These are phyloP conservation scores for Sclerotinia minor DNA, from an alignment of 2,329 filamentous ascomycete genomes.

Conservation along the genomic window DNA sequence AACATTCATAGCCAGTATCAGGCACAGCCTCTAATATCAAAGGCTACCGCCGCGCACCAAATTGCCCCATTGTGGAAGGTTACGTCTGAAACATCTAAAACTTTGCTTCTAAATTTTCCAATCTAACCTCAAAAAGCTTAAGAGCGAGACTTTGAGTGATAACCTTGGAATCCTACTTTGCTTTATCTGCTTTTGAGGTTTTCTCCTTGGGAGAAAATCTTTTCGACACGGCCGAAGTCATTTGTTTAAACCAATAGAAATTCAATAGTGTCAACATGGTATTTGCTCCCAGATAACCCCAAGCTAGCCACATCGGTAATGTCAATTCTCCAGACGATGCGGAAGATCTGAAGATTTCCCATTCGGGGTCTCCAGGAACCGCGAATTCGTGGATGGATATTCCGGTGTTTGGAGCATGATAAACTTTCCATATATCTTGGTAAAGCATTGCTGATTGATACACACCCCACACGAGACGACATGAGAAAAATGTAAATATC, in stretches of 20 bases:
- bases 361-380: slow-evolving; percentile 35
- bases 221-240: slow-evolving; percentile 50
- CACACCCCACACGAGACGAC: slow-evolving; percentile 75
- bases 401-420: slow-evolving; percentile 10
- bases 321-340: slow-evolving; percentile 48
- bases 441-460: slow-evolving; percentile 68
- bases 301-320: slow-evolving; percentile 67
- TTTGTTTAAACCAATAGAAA: slow-evolving; percentile 81
- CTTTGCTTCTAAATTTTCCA: background rate
- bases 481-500: slow-evolving; percentile 70
- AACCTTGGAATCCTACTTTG: background rate
- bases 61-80: background rate
- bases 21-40: no score
- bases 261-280: slow-evolving; percentile 72
- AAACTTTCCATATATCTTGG: slow-evolving; percentile 60
- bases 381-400: slow-evolving; percentile 23
- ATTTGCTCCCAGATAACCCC: slow-evolving; percentile 68
- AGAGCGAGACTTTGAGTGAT: background rate
- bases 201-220: slow-evolving; percentile 26
- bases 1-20: no score
- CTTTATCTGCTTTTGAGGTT: background rate
- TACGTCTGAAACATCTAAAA: background rate
- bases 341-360: slow-evolving; percentile 42
- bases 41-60: no score
- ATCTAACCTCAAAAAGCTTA: background rate